Percentiles rank a stretch among this genome's conserved stretches.
phyloP scores from a whole-genome alignment of 192 early-diverging fungal genomes.

The Mortierella antarctica region DNA sequence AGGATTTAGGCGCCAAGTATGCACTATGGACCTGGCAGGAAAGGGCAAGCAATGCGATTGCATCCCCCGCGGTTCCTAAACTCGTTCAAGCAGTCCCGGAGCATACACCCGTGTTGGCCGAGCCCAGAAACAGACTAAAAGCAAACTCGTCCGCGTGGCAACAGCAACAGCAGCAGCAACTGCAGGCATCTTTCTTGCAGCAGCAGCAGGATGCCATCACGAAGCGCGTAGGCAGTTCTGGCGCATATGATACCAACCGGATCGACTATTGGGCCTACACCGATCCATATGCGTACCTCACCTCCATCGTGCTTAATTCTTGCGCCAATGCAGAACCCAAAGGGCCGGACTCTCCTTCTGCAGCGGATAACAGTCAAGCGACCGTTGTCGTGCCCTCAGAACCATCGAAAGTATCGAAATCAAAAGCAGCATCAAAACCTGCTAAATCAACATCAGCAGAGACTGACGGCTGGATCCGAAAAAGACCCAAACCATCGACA shows the following conservation, averaged over 20 bases:
- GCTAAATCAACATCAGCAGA: constrained; percentile 3
- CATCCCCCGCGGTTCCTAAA: constrained; percentile 42
- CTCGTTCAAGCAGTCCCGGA: constrained; percentile 40
- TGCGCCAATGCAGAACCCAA: constrained; percentile 45
- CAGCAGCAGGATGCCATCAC: constrained; percentile 43
- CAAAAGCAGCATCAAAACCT: not conserved
- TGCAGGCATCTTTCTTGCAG: constrained; percentile 25
- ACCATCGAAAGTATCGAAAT: constrained; percentile 3
- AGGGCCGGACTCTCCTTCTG: constrained; percentile 35
- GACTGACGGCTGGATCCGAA: constrained; percentile 42
- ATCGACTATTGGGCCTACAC: constrained; percentile 51
- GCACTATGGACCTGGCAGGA: constrained; percentile 51
- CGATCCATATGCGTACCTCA: constrained; percentile 44
- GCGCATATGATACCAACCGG: constrained; percentile 29
- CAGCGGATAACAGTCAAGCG: constrained; percentile 21
- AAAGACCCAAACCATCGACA: constrained; percentile 10
- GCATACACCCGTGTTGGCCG: constrained; percentile 32
- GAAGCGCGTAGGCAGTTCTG: constrained; percentile 4
- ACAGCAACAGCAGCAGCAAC: constrained; percentile 38
- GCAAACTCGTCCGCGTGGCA: constrained; percentile 45
- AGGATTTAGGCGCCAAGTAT: constrained; percentile 46
- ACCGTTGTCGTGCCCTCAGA: constrained; percentile 4
- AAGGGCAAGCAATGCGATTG: constrained; percentile 45
- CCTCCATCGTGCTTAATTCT: constrained; percentile 43
- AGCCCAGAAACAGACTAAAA: constrained; percentile 41